A percentile compares a stretch with the other conserved stretches of the same genome.
phyloP scores from a whole-genome alignment of 257 asterid species.

The Ophiorrhiza pumila region DNA sequence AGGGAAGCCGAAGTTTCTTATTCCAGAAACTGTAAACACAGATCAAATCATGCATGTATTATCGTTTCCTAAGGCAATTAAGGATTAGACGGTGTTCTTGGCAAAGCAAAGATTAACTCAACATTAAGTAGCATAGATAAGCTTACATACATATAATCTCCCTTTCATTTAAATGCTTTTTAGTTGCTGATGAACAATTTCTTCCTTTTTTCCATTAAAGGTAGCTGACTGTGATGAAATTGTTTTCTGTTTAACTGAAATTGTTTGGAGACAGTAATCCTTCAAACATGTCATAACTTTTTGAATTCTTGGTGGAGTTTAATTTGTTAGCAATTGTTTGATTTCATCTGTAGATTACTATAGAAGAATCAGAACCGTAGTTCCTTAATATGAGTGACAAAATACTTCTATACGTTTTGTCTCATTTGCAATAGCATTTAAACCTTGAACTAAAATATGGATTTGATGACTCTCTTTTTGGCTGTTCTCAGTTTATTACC shows the following conservation, averaged over 20 bases:
- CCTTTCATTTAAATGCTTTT: not conserved
- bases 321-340: too few relatives aligned
- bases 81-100: not conserved
- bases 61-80: not conserved
- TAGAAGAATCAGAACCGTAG: not conserved
- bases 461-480: too few relatives aligned
- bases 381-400: not conserved
- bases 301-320: not conserved
- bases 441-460: not conserved
- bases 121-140: not conserved
- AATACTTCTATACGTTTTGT: not conserved
- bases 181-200: not conserved
- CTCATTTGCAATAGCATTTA: not conserved
- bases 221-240: not conserved
- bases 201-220: not conserved
- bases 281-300: not conserved
- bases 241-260: not conserved
- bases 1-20: not conserved
- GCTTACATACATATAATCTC: not conserved
- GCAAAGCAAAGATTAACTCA: not conserved
- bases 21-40: not conserved
- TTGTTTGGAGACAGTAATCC: not conserved
- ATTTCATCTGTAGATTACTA: not conserved
- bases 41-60: not conserved
- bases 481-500: not conserved